Evolutionary conservation across 768 basidiomycete species (phyloP), one percentile per base, ranked within the genome.

Genomic region (Russula sp.): DNA sequence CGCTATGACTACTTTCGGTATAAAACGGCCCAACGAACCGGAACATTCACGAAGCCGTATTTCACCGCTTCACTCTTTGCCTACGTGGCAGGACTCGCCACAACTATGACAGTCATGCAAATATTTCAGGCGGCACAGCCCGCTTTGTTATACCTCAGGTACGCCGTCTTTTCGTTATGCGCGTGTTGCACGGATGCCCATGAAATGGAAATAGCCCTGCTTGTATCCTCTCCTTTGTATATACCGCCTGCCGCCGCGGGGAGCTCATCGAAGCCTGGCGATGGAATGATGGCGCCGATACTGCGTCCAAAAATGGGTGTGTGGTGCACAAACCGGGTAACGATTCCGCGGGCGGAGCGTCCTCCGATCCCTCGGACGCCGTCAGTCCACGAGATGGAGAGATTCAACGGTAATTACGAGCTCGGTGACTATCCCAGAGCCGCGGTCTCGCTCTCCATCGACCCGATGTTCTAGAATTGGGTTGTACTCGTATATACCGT

Each of bases 111-210:
- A 0, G 89, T 95, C 25, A 93, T 97, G 93, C 90, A 96, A 69
- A 69, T 74, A 43, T 86, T 84, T 67, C 76, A 78, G 36, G 79
- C 78, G 7, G 93, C 90, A 3, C 96, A 99, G 68, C 96, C 96
- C 1, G 96, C 96, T 2, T 74, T 99, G 58, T 76, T 99, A 48
- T 99, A 98, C 74, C 80, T 99, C 64, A 89, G 88, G 89, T 88
- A 67, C 69, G 82, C 59, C 38, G 18, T 20, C 25, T 10, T 10
- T 32, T n/a, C 10, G 5, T 38, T 3, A n/a, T 29, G 5, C 18
- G n/a, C 35, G 35, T 35, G 18, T 22, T 7, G 45, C 48, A 42
- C 25, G 25, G 56, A 47, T 43, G 34, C 25, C 5, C 41, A 49
- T 53, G 16, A 14, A 55, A 59, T 42, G 49, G 63, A 55, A 58